Evolutionary conservation across 1,284 basidiomycete genomes (phyloP), one percentile per base, ranked within the genome.

Genomic region (Inonotus hispidus): DNA sequence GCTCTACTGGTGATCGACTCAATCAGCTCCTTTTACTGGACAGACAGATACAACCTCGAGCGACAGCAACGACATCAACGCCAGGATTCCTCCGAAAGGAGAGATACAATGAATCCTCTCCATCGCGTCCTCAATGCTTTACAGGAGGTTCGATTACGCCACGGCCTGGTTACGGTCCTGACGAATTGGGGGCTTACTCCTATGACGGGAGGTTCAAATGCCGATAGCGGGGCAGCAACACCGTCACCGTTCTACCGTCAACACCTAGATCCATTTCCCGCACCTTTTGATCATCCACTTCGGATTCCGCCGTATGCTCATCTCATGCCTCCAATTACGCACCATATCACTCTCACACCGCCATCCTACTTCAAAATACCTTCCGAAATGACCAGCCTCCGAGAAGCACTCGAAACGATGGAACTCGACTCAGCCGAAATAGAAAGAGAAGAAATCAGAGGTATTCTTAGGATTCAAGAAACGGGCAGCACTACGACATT

Each of bases 11-110:
- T 82, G 14, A 74, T 93, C 45, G 91, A 93, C 72, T 88, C 88
- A 6, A 73, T 92, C 60, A 88, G 86, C 69, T 71, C 88, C 0
- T 91, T 88, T 69, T 83, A 88, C 72, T 92, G 90, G 90, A 66
- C 77, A 8, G 90, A 93, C 70, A 83, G 87, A 41, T 85, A 84
- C 69, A 74, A 77, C 43, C 70, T 74, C 37, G 90, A 92, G 69
- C 82, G 84, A 64, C 66, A 77, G 56, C 41, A 32, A 32, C 32
- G 32, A 32, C 32, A 32, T 32, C 79, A 75, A 68, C 21, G 64
- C 62, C 57, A 58, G 60, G 11, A 56, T 59, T 38, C 61, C 59
- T 52, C 69, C 64, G 46, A 58, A 39, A 63, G 64, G 56, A 58
- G 50, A 45, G 56, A 58, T 47, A 59, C 41, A 56, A 59, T 63